These are phyloP conservation scores for Diospyros kaki DNA, from an alignment of 148 eudicot genomes.

Conservation along the genomic window DNA sequence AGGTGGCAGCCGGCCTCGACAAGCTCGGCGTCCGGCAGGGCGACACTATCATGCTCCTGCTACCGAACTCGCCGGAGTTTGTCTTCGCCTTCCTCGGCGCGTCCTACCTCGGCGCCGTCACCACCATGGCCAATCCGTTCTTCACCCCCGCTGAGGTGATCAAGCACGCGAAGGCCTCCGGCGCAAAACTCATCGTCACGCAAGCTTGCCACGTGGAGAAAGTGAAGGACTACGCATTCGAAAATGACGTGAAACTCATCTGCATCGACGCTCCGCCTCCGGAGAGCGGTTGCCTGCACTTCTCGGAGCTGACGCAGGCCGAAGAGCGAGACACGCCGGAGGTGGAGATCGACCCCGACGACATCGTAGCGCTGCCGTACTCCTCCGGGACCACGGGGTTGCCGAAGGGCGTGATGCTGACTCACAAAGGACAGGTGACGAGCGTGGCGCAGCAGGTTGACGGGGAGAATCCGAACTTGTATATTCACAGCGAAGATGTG, in stretches of 20 bases:
- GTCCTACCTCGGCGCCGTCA: conserved; percentile 33
- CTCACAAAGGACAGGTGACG: conserved; percentile 71
- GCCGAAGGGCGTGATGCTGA: conserved; percentile 78
- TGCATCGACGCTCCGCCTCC: conserved; percentile 44
- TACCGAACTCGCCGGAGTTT: conserved; percentile 43
- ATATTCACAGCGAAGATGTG: conserved; percentile 58
- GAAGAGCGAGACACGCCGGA: conserved; percentile 34
- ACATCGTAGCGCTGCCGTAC: conserved; percentile 74
- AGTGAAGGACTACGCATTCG: conserved; percentile 24
- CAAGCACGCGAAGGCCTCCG: conserved; percentile 42
- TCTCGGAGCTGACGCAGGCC: conserved; percentile 36
- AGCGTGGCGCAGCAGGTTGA: conserved; percentile 89
- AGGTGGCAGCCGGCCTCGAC: conserved; percentile 35
- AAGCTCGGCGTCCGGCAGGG: conserved; percentile 24
- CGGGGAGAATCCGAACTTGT: conserved; percentile 77
- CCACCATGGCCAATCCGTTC: conserved; percentile 51
- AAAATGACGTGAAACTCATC: conserved; percentile 21
- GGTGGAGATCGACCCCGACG: conserved; percentile 41
- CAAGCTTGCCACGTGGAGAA: conserved; percentile 32
- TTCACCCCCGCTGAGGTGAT: conserved; percentile 43
- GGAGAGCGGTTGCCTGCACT: conserved; percentile 39
- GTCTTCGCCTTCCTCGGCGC: conserved; percentile 51
- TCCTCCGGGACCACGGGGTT: conserved; percentile 93
- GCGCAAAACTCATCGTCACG: conserved; percentile 35
- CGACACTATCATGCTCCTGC: conserved; percentile 41